phyloP scores from a whole-genome alignment of 2,329 filamentous ascomycete genomes.

The Colletotrichum horii region DNA sequence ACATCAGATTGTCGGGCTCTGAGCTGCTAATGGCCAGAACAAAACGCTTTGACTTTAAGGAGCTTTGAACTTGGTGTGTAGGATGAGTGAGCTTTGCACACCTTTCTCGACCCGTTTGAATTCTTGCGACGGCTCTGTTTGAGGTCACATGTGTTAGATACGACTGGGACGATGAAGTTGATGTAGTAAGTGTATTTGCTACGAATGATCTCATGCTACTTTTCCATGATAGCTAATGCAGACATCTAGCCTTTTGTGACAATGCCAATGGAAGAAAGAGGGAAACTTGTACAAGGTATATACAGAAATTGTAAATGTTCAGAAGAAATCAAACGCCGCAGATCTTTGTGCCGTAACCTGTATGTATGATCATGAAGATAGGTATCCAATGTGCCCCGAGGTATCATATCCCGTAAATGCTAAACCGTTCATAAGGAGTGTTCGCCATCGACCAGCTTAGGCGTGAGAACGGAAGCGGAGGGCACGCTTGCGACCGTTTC shows the following conservation, averaged over 20 bases:
- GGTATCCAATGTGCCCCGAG: not conserved
- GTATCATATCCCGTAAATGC: slow-evolving; percentile 21
- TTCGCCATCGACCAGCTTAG: slow-evolving; percentile 20
- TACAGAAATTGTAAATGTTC: slow-evolving; percentile 15
- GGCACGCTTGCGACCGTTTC: slow-evolving; percentile 31
- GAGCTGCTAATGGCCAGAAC: not conserved
- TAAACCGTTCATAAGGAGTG: slow-evolving; percentile 1
- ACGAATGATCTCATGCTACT: not conserved
- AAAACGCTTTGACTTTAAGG: not conserved
- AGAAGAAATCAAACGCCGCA: slow-evolving; percentile 1
- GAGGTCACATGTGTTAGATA: too few species aligned
- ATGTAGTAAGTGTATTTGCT: too few species aligned
- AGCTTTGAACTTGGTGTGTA: not conserved
- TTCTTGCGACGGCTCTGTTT: too few species aligned
- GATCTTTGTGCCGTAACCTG: not conserved
- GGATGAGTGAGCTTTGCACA: too few species aligned
- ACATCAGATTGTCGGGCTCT: not conserved
- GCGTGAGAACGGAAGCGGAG: slow-evolving; percentile 21
- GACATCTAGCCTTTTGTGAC: not conserved
- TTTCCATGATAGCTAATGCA: not conserved
- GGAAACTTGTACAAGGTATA: slow-evolving; percentile 12
- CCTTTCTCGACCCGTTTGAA: too few species aligned
- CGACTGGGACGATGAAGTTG: too few species aligned
- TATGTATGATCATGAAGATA: not conserved
- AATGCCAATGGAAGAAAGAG: not conserved